These are phyloP conservation scores for Corniculantispora saksenae DNA, from an alignment of 2,329 filamentous ascomycete species.

Conservation along the genomic window DNA sequence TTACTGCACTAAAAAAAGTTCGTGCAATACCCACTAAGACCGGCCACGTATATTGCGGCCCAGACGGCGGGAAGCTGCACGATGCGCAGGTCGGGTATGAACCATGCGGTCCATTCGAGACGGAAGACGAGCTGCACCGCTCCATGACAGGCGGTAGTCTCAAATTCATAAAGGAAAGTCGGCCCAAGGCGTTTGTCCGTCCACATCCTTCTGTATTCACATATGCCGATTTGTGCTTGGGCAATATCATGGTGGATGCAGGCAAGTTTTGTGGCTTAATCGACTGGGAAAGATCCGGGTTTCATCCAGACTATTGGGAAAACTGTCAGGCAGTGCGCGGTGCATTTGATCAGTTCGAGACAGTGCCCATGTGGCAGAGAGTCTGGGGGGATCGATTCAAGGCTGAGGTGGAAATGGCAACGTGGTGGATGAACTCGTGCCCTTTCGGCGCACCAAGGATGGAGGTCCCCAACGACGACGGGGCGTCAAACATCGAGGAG, in stretches of 20 bases:
- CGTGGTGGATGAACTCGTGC: neutral
- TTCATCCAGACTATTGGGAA: constrained; percentile 44
- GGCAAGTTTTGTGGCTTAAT: constrained; percentile 39
- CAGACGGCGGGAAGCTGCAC: neutral
- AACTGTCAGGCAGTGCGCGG: neutral
- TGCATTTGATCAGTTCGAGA: neutral
- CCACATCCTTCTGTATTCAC: constrained; percentile 30
- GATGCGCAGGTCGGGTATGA: neutral
- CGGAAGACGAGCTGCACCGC: neutral
- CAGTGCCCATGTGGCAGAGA: neutral
- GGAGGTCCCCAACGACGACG: no score
- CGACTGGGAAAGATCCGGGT: constrained; percentile 41
- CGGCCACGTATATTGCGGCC: neutral
- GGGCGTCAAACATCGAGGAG: no score
- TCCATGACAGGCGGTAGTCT: neutral
- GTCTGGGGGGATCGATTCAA: neutral
- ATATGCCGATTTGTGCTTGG: constrained; percentile 37
- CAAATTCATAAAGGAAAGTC: neutral
- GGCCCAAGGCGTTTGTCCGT: neutral
- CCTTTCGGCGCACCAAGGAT: neutral
- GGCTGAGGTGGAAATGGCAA: neutral
- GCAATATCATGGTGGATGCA: constrained; percentile 41
- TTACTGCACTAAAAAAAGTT: neutral
- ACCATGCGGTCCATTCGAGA: neutral
- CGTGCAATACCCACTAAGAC: neutral